Base-by-base conservation (phyloP, 2,329 filamentous ascomycete genomes). In the Penicillium corylophilum region DNA sequence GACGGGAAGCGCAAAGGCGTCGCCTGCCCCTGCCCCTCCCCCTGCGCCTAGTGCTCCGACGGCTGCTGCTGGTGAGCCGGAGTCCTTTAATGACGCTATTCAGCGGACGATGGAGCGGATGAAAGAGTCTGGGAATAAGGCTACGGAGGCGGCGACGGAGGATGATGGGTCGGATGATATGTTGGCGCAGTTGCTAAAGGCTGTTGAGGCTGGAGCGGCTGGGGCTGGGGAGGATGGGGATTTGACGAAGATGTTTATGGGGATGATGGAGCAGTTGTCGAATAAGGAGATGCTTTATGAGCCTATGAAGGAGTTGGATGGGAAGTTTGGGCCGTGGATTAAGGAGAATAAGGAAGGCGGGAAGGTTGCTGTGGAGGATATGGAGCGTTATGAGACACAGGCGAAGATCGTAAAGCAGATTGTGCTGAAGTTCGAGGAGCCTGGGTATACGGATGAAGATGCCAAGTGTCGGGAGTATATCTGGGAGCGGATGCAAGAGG, bases 241-340 rank as follows among this genome's bases (percentile, higher is more conserved):
- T 62, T 89, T 97, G 64, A 91, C 90, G 51, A 93, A 95, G 75
- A 90, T 97, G 85, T 82, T 99, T 53, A 84, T 95, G 81, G 89
- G 89, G 48, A 96, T 97, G 90, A 97, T 99, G 93, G 90, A 97
- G 75, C 92, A 99, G 72, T 81, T 99, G 57, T 97, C 94, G 3
- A 96, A 95, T 73, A 97, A 96, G 77, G 94, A 97, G 62, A 96
- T 99, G 57, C 75, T 99, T 45, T 97, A 97, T 70, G 93, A 99
- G 75, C 94, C 94, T 2, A 96, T 99, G 91, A 96, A 96, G 77
- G 94, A 99, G 74, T 78, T 99, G 43, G 78, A 95, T 70, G 87
- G 90, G 47, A 97, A 96, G 73, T 99, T 94, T 67, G 93, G 92
- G 0, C 84, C 75, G 2, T 99, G 94, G 93, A 80, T 99, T 70